A percentile compares a stretch with the other conserved stretches of the same genome.
These are phyloP conservation scores for Neoboletus magnificus DNA, from an alignment of 768 basidiomycete species.

Conservation along the genomic window DNA sequence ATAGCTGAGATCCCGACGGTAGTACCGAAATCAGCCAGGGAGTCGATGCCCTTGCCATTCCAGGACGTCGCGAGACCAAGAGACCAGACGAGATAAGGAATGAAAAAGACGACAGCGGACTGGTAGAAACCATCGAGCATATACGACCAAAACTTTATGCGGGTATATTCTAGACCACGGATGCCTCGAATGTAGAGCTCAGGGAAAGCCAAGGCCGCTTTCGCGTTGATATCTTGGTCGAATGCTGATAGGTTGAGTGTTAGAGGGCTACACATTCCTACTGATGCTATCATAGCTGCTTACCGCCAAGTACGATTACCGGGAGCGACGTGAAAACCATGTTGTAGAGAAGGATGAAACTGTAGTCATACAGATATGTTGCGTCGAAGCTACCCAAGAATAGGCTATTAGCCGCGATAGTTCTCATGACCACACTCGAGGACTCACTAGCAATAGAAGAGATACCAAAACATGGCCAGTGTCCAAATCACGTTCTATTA, in stretches of 20 bases:
- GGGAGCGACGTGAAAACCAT: slow-evolving; percentile 92
- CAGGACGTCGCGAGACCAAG: slow-evolving; percentile 63
- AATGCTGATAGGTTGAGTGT: slow-evolving; percentile 49
- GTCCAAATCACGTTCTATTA: slow-evolving; percentile 88
- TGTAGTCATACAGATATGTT: slow-evolving; percentile 93
- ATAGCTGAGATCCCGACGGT: slow-evolving; percentile 87
- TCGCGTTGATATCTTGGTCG: slow-evolving; percentile 92
- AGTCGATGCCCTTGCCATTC: slow-evolving; percentile 78
- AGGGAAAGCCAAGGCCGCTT: slow-evolving; percentile 87
- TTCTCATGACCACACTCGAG: not conserved
- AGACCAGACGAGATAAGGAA: slow-evolving; percentile 76
- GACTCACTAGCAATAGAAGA: slow-evolving; percentile 79
- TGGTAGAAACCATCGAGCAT: slow-evolving; percentile 96
- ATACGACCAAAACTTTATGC: slow-evolving; percentile 89
- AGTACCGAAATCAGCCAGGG: slow-evolving; percentile 86
- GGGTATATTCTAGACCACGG: slow-evolving; percentile 89
- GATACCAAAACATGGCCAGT: slow-evolving; percentile 90
- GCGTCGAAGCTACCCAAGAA: slow-evolving; percentile 71
- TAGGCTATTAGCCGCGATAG: slow-evolving; percentile 9
- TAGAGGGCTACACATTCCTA: not conserved
- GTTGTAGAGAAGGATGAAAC: slow-evolving; percentile 90
- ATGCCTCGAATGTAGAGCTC: slow-evolving; percentile 96
- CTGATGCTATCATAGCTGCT: slow-evolving; percentile 16
- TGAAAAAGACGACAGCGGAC: slow-evolving; percentile 80
- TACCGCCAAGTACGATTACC: slow-evolving; percentile 86